These are phyloP conservation scores for Fraxinus ornus DNA, from an alignment of 305 asterid species.

Conservation along the genomic window DNA sequence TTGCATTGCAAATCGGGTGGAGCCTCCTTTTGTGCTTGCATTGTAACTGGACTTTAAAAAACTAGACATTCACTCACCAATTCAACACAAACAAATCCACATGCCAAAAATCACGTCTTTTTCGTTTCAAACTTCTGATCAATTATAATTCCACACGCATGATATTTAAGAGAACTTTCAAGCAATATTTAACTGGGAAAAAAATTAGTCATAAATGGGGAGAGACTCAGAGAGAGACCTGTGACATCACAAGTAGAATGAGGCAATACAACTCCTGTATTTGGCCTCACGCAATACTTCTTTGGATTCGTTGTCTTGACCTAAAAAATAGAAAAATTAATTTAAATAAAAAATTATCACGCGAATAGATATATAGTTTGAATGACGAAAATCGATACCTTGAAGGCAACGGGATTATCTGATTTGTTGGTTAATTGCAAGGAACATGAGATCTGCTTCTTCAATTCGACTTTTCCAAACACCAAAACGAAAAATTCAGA, in stretches of 20 bases:
- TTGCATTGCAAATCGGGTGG: slow-evolving; percentile 74
- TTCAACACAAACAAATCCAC: background rate
- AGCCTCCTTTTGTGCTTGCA: slow-evolving; percentile 87
- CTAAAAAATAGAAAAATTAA: slow-evolving; percentile 28
- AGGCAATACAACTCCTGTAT: slow-evolving; percentile 69
- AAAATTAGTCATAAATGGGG: background rate
- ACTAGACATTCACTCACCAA: slow-evolving; percentile 14
- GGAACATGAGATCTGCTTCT: slow-evolving; percentile 81
- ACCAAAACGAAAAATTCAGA: slow-evolving; percentile 22
- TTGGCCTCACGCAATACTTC: slow-evolving; percentile 80
- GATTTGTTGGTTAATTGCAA: slow-evolving; percentile 70
- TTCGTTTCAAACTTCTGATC: background rate
- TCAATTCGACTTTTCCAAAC: slow-evolving; percentile 63
- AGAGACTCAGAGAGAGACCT: slow-evolving; percentile 35
- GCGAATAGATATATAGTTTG: background rate
- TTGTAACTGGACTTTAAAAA: slow-evolving; percentile 54
- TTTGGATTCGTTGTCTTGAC: slow-evolving; percentile 81
- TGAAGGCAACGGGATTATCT: slow-evolving; percentile 69
- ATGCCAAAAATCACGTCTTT: background rate
- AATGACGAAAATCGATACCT: slow-evolving; percentile 44
- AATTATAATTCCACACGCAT: background rate
- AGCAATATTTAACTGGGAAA: background rate
- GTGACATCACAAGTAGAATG: slow-evolving; percentile 52
- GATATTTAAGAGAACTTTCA: background rate
- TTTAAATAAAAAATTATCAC: background rate